phyloP scores from a whole-genome alignment of 768 basidiomycete genomes.

The Flagelloscypha sp. region DNA sequence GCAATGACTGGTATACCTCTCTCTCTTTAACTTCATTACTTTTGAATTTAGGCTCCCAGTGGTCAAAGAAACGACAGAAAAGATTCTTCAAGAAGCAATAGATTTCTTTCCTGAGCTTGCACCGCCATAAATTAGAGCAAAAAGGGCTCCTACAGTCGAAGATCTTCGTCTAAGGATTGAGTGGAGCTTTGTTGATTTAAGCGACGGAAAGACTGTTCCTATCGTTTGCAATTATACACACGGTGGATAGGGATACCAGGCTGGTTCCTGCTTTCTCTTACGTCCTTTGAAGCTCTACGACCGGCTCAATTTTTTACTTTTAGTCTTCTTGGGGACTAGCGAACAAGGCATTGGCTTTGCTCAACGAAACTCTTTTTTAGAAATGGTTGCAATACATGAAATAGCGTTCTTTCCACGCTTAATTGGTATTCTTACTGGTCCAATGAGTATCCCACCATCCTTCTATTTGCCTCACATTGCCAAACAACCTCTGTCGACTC shows the following conservation, averaged over 20 bases:
- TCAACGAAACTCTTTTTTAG: slow-evolving; percentile 23
- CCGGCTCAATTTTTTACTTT: slow-evolving; percentile 44
- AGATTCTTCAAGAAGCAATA: slow-evolving; percentile 29
- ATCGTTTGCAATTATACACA: slow-evolving; percentile 49
- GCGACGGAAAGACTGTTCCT: slow-evolving; percentile 21
- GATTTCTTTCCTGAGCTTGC: slow-evolving; percentile 22
- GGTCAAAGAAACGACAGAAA: slow-evolving; percentile 33
- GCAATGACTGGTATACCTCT: slow-evolving; percentile 40
- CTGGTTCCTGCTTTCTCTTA: slow-evolving; percentile 1
- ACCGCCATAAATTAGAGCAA: slow-evolving; percentile 18
- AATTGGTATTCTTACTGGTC: too few species aligned
- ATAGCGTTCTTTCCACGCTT: too few species aligned
- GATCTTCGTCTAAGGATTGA: slow-evolving; percentile 35
- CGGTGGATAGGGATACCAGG: slow-evolving; percentile 13
- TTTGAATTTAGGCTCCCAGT: too few species aligned
- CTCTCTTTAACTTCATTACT: slow-evolving; percentile 11
- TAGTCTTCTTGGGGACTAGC: slow-evolving; percentile 49
- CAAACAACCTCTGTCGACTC: too few species aligned
- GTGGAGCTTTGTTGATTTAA: slow-evolving; percentile 20
- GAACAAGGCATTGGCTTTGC: slow-evolving; percentile 28
- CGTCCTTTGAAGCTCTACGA: slow-evolving; percentile 14
- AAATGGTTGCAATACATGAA: neutral
- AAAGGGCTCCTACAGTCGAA: slow-evolving; percentile 18
- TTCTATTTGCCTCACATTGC: too few species aligned
- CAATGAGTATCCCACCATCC: too few species aligned